Percentiles rank a stretch among this genome's conserved stretches.
phyloP scores from a whole-genome alignment of 768 basidiomycete species.

The Podaxis sp. region DNA sequence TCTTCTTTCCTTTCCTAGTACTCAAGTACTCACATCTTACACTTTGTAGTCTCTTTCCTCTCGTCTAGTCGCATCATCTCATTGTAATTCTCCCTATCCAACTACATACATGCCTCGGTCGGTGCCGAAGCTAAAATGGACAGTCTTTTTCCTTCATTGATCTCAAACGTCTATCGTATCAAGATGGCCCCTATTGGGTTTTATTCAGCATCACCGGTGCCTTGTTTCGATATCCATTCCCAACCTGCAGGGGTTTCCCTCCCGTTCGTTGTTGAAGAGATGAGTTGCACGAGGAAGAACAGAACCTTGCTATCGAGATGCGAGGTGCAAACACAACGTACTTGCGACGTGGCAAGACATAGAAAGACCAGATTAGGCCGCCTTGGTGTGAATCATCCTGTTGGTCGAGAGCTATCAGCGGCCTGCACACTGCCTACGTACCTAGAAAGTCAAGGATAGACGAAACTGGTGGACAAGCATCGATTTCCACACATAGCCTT shows the following conservation, averaged over 20 bases:
- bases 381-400: neutral
- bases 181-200: neutral
- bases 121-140: constrained; percentile 2
- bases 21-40: constrained; percentile 11
- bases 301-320: no score
- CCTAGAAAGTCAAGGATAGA: neutral
- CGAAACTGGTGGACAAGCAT: no score
- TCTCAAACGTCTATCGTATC: neutral
- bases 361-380: neutral
- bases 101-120: constrained; percentile 7
- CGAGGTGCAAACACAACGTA: no score
- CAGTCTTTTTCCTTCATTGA: neutral
- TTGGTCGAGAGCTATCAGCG: neutral
- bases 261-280: no score
- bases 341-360: no score
- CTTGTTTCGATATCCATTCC: no score
- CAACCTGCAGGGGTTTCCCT: no score
- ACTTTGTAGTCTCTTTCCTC: neutral
- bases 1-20: neutral
- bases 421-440: neutral
- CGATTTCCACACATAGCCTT: no score
- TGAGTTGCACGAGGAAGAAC: no score
- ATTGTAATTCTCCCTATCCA: constrained; percentile 9
- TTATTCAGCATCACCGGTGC: neutral
- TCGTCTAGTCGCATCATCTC: constrained; percentile 13